These are phyloP conservation scores for Didymellaceae sp. DNA, from an alignment of 2,329 filamentous ascomycete species.

Conservation along the genomic window DNA sequence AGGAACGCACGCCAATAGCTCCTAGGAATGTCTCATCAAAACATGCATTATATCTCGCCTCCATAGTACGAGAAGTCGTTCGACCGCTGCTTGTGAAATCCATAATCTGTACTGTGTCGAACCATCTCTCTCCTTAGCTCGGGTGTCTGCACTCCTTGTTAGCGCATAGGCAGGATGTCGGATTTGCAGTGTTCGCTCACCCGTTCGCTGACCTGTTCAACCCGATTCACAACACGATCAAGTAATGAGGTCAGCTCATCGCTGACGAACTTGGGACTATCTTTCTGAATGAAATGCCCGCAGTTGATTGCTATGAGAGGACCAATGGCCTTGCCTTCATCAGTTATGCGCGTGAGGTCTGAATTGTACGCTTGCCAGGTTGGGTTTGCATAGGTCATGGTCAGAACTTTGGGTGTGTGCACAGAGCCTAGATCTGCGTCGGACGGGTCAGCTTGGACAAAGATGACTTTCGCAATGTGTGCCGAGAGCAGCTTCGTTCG, in stretches of 20 bases:
- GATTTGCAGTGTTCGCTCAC: conserved; percentile 6
- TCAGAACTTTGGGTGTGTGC: conserved; percentile 47
- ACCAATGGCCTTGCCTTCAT: conserved; percentile 49
- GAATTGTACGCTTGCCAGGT: conserved; percentile 63
- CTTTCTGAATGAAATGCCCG: conserved; percentile 64
- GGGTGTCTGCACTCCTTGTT: conserved; percentile 1
- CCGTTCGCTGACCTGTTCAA: conserved; percentile 43
- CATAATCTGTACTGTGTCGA: conserved; percentile 15
- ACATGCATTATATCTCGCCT: conserved; percentile 5
- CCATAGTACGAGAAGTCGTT: conserved; percentile 2
- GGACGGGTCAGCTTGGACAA: conserved; percentile 13
- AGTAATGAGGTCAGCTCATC: conserved; percentile 42
- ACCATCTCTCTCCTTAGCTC: conserved; percentile 19
- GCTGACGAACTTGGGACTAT: conserved; percentile 54
- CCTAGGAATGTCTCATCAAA: background rate
- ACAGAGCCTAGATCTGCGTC: conserved; percentile 32
- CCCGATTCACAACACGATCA: conserved; percentile 45
- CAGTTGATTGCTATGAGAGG: conserved; percentile 57
- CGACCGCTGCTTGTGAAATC: background rate
- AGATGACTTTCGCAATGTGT: background rate
- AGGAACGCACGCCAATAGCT: too few species aligned
- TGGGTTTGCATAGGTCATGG: conserved; percentile 60
- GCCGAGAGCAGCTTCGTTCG: background rate
- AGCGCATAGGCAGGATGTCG: background rate
- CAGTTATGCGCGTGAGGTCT: conserved; percentile 56